Evolutionary conservation across 2,329 filamentous ascomycete species (phyloP).

Genomic region (Pyricularia pennisetigena): DNA sequence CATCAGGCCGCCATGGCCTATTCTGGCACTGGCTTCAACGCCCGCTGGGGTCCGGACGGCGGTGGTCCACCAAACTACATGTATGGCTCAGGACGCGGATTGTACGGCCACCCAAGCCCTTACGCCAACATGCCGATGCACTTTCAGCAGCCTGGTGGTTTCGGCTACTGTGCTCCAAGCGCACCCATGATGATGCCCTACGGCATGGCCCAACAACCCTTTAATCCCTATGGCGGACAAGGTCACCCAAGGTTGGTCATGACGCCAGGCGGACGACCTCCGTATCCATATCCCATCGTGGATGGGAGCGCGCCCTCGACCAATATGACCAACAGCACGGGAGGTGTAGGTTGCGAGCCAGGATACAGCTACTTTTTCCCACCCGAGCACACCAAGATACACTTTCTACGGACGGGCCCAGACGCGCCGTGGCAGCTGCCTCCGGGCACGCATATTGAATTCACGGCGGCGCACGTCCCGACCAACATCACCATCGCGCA

Average conservation of each 20-base stretch:
- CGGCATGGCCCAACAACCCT: slow-evolving; percentile 2
- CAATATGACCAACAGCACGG: slow-evolving; percentile 46
- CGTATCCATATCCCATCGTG: slow-evolving; percentile 30
- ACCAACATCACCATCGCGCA: slow-evolving; percentile 41
- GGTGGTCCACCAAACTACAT: slow-evolving; percentile 13
- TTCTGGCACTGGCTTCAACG: slow-evolving; percentile 11
- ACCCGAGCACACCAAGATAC: slow-evolving; percentile 45
- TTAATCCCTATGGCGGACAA: slow-evolving; percentile 5
- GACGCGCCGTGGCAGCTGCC: slow-evolving; percentile 43
- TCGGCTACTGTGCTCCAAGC: neutral
- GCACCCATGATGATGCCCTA: slow-evolving; percentile 1
- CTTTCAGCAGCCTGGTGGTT: neutral
- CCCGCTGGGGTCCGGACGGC: slow-evolving; percentile 12
- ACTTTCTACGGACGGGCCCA: slow-evolving; percentile 39
- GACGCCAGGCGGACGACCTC: slow-evolving; percentile 16
- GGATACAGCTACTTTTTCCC: slow-evolving; percentile 57
- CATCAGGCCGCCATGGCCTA: slow-evolving; percentile 8
- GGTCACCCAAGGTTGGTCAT: neutral
- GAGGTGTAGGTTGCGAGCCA: slow-evolving; percentile 47
- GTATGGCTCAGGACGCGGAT: slow-evolving; percentile 8
- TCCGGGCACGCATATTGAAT: slow-evolving; percentile 29
- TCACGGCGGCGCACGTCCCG: slow-evolving; percentile 42
- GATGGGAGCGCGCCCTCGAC: slow-evolving; percentile 37
- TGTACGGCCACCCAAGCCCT: slow-evolving; percentile 21
- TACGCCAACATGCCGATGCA: neutral